Evolutionary conservation across 2,329 filamentous ascomycete genomes (phyloP), one percentile per base, ranked within the genome.

Genomic region (Colletotrichum camelliae): DNA sequence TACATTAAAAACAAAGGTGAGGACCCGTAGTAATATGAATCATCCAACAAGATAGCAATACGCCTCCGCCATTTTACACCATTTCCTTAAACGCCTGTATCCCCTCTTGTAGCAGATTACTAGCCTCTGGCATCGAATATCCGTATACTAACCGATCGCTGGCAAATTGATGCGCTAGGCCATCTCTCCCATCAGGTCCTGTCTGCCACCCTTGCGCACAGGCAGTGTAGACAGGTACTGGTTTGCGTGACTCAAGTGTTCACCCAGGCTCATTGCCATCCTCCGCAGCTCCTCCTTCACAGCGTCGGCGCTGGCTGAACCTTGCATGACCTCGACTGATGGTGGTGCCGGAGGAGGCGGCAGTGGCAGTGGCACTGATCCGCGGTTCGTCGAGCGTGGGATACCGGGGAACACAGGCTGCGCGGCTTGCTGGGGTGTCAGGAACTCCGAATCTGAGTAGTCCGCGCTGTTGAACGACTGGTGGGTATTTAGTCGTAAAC

Each of bases 261-360:
- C 88, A 7, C 86, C 83, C 4, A 90, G 82, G 71, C 85, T 87
- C 81, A 87, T 87, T 16, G 89, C 86, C 74, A 92, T 83, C 21
- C 87, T 85, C 10, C 89, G 86, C 77, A 92, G 84, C 78, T 88
- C 85, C 72, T 88, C 86, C 58, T 88, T 88, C 24, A 90, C 88
- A 64, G 91, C 90, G 29, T 88, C 87, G 5, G 85, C 81, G 0
- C 88, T 87, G 1, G 89, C 89, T 37, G 87, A 85, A 4, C 89
- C 89, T 79, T 91, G 89, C 85, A 92, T 88, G 55, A 91, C 89
- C 67, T 86, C 85, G 4, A 86, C 82, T 2, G 88, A 87, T 2
- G 90, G 90, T 12, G 88, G 87, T 3, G 83, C 83, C 5, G 86
- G 88, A 29, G 84, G 82, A 4, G 82, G 84, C 21, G 85, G 86